Evolutionary conservation across 805 yeast genomes (phyloP), one percentile per base, ranked within the genome.

Genomic region (Saccharomycopsis sp.): DNA sequence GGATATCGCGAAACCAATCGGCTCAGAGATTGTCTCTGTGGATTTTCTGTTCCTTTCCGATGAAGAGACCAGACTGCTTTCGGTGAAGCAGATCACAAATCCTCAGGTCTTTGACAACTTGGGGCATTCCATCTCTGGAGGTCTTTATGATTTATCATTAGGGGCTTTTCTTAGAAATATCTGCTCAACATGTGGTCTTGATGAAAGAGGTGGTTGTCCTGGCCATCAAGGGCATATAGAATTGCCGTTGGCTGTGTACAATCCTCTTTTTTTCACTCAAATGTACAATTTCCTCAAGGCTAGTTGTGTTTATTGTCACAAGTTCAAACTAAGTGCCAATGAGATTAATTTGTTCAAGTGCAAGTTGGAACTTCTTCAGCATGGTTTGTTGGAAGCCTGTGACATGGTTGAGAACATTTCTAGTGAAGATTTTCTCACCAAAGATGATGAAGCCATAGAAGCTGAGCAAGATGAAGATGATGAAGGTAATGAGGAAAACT

Each of bases 161-260:
- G 99, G 99, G 50, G 97, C 98, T 0, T 92, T 87, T 55, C 67
- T 86, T 48, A 73, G 80, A 55, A 85, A 89, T 59, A 69, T 83
- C 44, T 87, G 99, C 73, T 72, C 92, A 17, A 89, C 97, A 1
- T 92, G 99, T 73, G 96, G 97, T 15, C 68, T 89, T 48, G 95
- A 88, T 58, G 96, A 89, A 52, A 77, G 81, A 56, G 41, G 36
- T 27, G 79, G 75, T 53, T 92, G 99, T 66, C 96, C 96, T 3
- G 99, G 99, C 35, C 99, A 92, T 61, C 86, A 87, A 61, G 99
- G 99, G 47, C 98, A 92, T 61, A 87, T 92, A 49, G 96, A 89
- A 59, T 71, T 92, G 49, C 99, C 99, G 4, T 80, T 87, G 31
- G 95, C 97, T 3, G 94, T 85, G 33, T 92, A 86, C 68, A 89